A percentile compares a stretch with the other conserved stretches of the same genome.
These are phyloP conservation scores for Petasospora rhodanensis DNA, from an alignment of 1,139 yeast genomes.

Conservation along the genomic window DNA sequence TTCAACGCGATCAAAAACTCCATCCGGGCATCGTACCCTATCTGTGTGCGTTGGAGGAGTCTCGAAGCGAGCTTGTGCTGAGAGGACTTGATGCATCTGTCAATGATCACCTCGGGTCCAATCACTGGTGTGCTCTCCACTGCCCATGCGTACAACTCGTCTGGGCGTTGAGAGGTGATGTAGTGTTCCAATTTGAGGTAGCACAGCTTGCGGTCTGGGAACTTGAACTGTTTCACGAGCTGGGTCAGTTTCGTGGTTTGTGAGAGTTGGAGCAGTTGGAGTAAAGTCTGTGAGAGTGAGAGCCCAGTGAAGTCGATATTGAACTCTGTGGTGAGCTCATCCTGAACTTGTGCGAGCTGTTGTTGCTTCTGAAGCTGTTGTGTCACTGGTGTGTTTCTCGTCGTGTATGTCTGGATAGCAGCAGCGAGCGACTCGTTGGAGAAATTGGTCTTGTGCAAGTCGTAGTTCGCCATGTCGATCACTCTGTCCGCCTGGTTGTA, in stretches of 20 bases:
- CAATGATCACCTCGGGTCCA: slow-evolving; percentile 64
- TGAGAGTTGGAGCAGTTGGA: slow-evolving; percentile 47
- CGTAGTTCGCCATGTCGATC: slow-evolving; percentile 40
- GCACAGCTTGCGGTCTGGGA: slow-evolving; percentile 62
- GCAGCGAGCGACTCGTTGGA: slow-evolving; percentile 21
- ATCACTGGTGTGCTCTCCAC: slow-evolving; percentile 54
- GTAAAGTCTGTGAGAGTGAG: slow-evolving; percentile 54
- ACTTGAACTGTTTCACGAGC: slow-evolving; percentile 55
- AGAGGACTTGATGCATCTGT: slow-evolving; percentile 20
- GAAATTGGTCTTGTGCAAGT: slow-evolving; percentile 25
- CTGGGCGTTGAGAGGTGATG: slow-evolving; percentile 51
- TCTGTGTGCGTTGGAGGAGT: slow-evolving; percentile 9
- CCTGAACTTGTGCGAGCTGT: slow-evolving; percentile 48
- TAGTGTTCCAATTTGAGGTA: slow-evolving; percentile 55
- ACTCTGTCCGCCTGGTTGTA: slow-evolving; percentile 58
- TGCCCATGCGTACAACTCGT: slow-evolving; percentile 49
- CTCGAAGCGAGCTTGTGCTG: slow-evolving; percentile 18
- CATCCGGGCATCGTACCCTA: slow-evolving; percentile 32
- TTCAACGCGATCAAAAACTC: slow-evolving; percentile 49
- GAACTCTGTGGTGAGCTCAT: slow-evolving; percentile 49
- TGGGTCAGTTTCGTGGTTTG: slow-evolving; percentile 57
- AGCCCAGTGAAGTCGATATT: slow-evolving; percentile 48
- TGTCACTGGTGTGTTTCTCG: slow-evolving; percentile 19
- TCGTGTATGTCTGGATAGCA: slow-evolving; percentile 24
- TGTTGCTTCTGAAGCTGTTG: slow-evolving; percentile 44